phyloP scores from a whole-genome alignment of 2,329 filamentous ascomycete species.

The Sphaerulina vaccinii region DNA sequence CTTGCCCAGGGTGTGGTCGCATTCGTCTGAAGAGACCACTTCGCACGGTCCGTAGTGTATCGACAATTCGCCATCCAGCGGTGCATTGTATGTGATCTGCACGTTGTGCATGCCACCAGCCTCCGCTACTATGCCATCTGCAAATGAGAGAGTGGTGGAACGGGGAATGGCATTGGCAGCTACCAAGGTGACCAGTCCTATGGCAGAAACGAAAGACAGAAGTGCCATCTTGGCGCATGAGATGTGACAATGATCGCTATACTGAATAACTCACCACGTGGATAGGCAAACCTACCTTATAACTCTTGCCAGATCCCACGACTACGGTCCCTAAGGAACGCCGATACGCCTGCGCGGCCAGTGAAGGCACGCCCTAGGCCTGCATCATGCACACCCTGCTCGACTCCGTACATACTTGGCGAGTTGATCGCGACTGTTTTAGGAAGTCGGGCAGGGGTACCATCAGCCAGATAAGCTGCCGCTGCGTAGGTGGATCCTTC shows the following conservation, averaged over 20 bases:
- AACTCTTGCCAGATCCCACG: neutral
- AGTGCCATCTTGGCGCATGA: constrained; percentile 18
- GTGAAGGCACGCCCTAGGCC: neutral
- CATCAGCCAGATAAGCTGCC: constrained; percentile 10
- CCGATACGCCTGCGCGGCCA: neutral
- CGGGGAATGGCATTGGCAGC: constrained; percentile 18
- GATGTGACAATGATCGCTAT: neutral
- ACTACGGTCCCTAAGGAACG: neutral
- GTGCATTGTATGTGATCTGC: constrained; percentile 45
- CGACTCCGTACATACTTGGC: neutral
- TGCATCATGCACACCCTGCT: neutral
- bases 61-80: constrained; percentile 46
- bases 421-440: neutral
- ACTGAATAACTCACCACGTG: neutral
- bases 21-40: constrained; percentile 36
- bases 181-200: constrained; percentile 20
- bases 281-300: neutral
- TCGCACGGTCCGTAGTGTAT: constrained; percentile 49
- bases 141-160: constrained; percentile 26
- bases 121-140: constrained; percentile 30
- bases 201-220: constrained; percentile 13
- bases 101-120: constrained; percentile 49
- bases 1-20: constrained; percentile 47
- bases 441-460: neutral
- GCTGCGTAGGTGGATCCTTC: constrained; percentile 2